Conservation (phyloP, 306 rosid species). For the Lathyrus tuberosus region DNA sequence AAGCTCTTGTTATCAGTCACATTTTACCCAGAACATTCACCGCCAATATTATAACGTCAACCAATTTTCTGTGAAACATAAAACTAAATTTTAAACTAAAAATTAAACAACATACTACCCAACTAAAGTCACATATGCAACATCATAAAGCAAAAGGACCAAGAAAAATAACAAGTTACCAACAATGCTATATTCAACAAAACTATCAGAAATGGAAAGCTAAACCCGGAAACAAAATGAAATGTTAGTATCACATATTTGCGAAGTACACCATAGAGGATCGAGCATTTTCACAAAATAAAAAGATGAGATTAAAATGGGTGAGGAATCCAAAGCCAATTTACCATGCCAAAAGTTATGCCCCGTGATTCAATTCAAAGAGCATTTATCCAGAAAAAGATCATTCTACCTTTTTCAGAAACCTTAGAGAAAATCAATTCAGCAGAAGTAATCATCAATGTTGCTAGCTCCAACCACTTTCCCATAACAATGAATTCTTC, state of each 20-base stretch:
- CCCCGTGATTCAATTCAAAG: slow-evolving; percentile 2
- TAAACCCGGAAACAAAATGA: neutral
- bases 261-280: neutral
- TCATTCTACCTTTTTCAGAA: slow-evolving; percentile 78
- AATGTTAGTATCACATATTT: neutral
- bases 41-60: neutral
- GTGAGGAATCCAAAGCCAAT: neutral
- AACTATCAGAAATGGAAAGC: slow-evolving; percentile 4
- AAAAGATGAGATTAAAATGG: neutral
- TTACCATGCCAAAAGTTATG: neutral
- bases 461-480: slow-evolving; percentile 85
- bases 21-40: neutral
- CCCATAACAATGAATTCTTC: slow-evolving; percentile 65
- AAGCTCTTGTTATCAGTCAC: slow-evolving; percentile 4
- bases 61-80: slow-evolving; percentile 4
- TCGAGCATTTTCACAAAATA: slow-evolving; percentile 19
- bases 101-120: neutral
- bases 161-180: neutral
- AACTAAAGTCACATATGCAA: neutral
- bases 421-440: slow-evolving; percentile 88
- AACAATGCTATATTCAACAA: slow-evolving; percentile 8
- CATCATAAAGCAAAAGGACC: slow-evolving; percentile 22
- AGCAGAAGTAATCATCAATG: slow-evolving; percentile 85
- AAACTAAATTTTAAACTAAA: slow-evolving; percentile 29
- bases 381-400: neutral